Conservation (phyloP, 257 asterid genomes). For the Solanum microdontum region DNA sequence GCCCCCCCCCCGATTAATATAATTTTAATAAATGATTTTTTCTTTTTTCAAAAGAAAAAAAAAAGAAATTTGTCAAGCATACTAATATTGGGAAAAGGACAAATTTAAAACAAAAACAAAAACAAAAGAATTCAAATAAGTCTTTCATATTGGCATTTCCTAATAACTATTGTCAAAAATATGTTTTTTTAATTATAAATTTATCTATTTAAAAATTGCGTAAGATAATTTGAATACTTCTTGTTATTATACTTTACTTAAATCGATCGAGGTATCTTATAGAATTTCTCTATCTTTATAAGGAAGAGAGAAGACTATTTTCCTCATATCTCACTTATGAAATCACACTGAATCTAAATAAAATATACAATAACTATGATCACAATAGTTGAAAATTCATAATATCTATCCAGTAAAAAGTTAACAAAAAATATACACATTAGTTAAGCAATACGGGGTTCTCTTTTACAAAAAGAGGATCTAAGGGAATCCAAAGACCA, state of each 20-base stretch:
- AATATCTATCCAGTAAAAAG: not conserved
- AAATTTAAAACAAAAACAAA: not conserved
- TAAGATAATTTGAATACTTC: too few species aligned
- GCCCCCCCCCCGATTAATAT: too few species aligned
- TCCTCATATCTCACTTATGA: not conserved
- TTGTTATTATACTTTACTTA: too few species aligned
- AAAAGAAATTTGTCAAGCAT: not conserved
- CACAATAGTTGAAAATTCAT: too few species aligned
- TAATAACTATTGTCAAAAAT: not conserved
- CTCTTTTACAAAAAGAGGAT: not conserved
- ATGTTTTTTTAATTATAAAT: too few species aligned
- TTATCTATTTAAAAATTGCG: too few species aligned
- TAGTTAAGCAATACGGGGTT: not conserved
- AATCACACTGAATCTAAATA: too few species aligned
- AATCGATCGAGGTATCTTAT: too few species aligned
- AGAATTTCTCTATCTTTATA: too few species aligned
- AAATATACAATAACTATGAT: too few species aligned
- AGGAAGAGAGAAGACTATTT: too few species aligned
- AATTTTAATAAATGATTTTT: not conserved
- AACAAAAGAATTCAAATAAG: not conserved
- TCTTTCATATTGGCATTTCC: not conserved
- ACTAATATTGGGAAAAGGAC: not conserved
- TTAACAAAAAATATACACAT: not conserved
- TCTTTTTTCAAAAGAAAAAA: not conserved
- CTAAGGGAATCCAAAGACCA: not conserved